phyloP scores from a whole-genome alignment of 164 flowering plant species.

The Tetracentron sinense region DNA sequence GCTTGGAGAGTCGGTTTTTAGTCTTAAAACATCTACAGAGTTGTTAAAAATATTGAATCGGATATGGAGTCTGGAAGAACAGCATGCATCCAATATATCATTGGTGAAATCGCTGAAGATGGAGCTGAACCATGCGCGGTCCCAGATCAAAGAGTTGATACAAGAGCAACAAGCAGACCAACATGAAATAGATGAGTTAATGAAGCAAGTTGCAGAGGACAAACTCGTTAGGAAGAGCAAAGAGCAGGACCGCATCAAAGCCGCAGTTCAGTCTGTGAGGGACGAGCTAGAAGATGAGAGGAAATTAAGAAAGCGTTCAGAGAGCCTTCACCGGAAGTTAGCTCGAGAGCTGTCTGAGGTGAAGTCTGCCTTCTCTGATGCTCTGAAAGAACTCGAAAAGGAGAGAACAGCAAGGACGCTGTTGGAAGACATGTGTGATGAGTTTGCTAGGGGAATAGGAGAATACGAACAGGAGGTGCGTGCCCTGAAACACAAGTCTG shows the following conservation, averaged over 20 bases:
- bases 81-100: slow-evolving; percentile 56
- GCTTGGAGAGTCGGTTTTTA: slow-evolving; percentile 40
- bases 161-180: slow-evolving; percentile 47
- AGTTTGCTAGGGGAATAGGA: slow-evolving; percentile 75
- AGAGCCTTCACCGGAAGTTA: slow-evolving; percentile 61
- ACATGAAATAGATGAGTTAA: slow-evolving; percentile 48
- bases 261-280: slow-evolving; percentile 47
- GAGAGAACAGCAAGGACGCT: slow-evolving; percentile 54
- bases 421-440: slow-evolving; percentile 83
- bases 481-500: slow-evolving; percentile 34
- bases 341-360: slow-evolving; percentile 56
- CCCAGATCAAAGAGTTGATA: slow-evolving; percentile 44
- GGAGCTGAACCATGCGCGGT: slow-evolving; percentile 52
- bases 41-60: slow-evolving; percentile 67
- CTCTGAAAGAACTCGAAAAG: slow-evolving; percentile 57
- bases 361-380: slow-evolving; percentile 44
- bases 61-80: slow-evolving; percentile 87
- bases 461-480: slow-evolving; percentile 64
- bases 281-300: slow-evolving; percentile 71
- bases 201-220: slow-evolving; percentile 62
- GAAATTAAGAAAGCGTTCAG: slow-evolving; percentile 63
- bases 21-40: slow-evolving; percentile 73
- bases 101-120: slow-evolving; percentile 51
- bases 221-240: slow-evolving; percentile 50
- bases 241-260: slow-evolving; percentile 49